These are phyloP conservation scores for Tolypocladium tundrense DNA, from an alignment of 2,329 filamentous ascomycete species.

Conservation along the genomic window DNA sequence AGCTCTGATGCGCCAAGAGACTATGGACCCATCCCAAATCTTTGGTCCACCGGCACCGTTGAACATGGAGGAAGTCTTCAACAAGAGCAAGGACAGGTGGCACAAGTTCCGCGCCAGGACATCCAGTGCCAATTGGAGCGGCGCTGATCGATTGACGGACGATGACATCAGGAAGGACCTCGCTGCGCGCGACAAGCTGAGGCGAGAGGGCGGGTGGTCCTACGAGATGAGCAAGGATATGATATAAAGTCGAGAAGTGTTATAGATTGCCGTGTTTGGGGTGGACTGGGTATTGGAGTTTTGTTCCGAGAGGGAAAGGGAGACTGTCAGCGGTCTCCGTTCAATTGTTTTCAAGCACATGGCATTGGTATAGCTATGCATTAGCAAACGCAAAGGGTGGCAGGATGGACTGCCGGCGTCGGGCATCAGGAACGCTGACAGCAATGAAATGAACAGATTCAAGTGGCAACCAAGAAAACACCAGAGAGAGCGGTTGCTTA, in stretches of 20 bases:
- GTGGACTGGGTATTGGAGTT: background rate
- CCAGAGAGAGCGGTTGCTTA: no score
- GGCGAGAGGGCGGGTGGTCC: conserved; percentile 77
- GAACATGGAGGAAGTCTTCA: conserved; percentile 95
- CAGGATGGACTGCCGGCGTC: background rate
- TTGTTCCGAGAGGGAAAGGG: background rate
- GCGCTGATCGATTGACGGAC: conserved; percentile 71
- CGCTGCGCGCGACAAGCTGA: conserved; percentile 67
- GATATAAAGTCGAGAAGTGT: conserved; percentile 17
- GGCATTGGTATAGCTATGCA: background rate
- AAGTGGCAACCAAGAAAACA: background rate
- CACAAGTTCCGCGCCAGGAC: conserved; percentile 85
- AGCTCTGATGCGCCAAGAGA: conserved; percentile 71
- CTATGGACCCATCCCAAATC: conserved; percentile 71
- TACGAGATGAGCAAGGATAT: conserved; percentile 48
- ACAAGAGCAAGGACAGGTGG: conserved; percentile 72
- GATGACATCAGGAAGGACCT: conserved; percentile 77
- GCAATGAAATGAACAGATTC: background rate
- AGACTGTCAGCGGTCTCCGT: background rate
- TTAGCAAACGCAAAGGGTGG: background rate
- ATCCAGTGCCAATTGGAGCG: conserved; percentile 89
- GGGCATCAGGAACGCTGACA: background rate
- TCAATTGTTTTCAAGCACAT: background rate
- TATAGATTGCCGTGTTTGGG: background rate
- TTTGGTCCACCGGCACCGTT: conserved; percentile 84